These are phyloP conservation scores for Cymbopogon citratus DNA, from an alignment of 176 grass and related monocot species.

Conservation along the genomic window DNA sequence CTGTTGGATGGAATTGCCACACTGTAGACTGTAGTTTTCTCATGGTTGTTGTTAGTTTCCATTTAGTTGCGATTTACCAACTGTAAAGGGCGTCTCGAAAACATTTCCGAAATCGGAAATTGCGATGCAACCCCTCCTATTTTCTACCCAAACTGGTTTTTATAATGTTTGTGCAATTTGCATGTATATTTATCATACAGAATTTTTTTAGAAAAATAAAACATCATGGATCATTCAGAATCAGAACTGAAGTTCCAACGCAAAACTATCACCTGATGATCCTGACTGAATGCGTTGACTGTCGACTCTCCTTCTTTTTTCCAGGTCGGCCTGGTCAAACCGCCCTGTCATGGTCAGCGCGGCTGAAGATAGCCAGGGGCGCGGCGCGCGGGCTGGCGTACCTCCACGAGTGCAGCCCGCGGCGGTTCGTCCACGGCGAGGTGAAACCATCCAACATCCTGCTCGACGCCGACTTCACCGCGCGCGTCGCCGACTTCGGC, in stretches of 20 bases:
- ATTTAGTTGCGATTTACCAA: neutral
- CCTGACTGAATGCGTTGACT: no score
- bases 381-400: conserved; percentile 63
- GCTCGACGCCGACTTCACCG: conserved; percentile 65
- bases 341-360: conserved; percentile 46
- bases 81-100: neutral
- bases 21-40: neutral
- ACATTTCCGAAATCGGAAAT: neutral
- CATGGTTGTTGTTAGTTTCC: neutral
- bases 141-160: no score
- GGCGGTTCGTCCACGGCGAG: conserved; percentile 72
- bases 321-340: conserved; percentile 54
- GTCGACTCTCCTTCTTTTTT: neutral
- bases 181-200: no score
- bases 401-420: conserved; percentile 72
- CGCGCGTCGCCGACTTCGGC: conserved; percentile 69
- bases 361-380: conserved; percentile 61
- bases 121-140: no score
- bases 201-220: neutral
- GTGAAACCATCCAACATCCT: conserved; percentile 97
- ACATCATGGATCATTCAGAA: neutral
- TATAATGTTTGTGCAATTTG: neutral
- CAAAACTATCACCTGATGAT: no score
- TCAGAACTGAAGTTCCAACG: neutral
- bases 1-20: neutral